phyloP scores from a whole-genome alignment of 2,329 filamentous ascomycete species.

The Aspergillus amoenus region DNA sequence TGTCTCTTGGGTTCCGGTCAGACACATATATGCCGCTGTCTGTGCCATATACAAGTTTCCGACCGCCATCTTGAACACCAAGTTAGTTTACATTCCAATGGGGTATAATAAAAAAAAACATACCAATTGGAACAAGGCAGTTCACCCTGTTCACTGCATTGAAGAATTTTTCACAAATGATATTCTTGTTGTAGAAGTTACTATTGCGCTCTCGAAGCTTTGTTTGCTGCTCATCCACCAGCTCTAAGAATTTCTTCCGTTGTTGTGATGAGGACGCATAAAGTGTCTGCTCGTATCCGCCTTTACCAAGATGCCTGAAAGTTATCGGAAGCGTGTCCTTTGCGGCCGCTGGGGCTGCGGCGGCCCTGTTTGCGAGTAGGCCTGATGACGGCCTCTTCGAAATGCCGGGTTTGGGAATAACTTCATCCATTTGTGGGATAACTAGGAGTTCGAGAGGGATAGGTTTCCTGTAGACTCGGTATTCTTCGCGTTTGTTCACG shows the following conservation, averaged over 20 bases:
- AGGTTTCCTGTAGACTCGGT: conserved; percentile 91
- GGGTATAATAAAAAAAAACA: conserved; percentile 30
- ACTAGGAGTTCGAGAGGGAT: conserved; percentile 91
- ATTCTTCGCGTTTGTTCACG: conserved; percentile 88
- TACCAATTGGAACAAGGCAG: conserved; percentile 88
- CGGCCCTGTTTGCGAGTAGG: conserved; percentile 64
- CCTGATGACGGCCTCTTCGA: conserved; percentile 87
- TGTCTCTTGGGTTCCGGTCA: conserved; percentile 84
- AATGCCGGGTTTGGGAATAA: conserved; percentile 76
- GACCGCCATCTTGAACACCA: conserved; percentile 70
- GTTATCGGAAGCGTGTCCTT: conserved; percentile 84
- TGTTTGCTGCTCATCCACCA: conserved; percentile 87
- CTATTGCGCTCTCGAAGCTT: conserved; percentile 72
- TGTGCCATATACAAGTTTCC: conserved; percentile 91
- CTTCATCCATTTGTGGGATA: conserved; percentile 96
- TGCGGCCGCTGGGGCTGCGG: conserved; percentile 48
- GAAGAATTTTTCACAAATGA: conserved; percentile 84
- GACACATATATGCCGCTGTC: conserved; percentile 91
- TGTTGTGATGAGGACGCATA: conserved; percentile 83
- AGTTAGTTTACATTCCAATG: conserved; percentile 13
- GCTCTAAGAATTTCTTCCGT: conserved; percentile 94
- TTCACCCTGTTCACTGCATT: conserved; percentile 86
- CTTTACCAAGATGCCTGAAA: conserved; percentile 92
- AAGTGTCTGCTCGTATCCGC: conserved; percentile 87
- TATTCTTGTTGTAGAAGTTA: conserved; percentile 68